phyloP scores from a whole-genome alignment of 2,329 filamentous ascomycete genomes.

The Scedosporium minutisporum region DNA sequence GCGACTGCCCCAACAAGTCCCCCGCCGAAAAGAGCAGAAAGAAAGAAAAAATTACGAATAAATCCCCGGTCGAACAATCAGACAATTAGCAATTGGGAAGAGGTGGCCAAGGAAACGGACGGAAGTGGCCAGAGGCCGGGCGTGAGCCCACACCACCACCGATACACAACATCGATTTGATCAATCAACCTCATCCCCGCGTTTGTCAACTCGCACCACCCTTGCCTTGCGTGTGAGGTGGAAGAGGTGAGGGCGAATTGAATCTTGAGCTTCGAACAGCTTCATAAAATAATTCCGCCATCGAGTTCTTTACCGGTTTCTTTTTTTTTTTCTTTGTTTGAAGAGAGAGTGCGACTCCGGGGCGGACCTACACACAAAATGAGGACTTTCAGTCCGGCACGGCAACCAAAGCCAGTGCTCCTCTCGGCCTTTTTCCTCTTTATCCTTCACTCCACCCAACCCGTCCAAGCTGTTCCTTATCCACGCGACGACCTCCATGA shows the following conservation, averaged over 20 bases:
- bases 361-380: background rate
- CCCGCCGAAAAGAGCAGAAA: background rate
- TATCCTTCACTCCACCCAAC: slow-evolving; percentile 20
- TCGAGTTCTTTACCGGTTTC: background rate
- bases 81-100: background rate
- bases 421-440: slow-evolving; percentile 25
- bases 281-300: background rate
- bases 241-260: background rate
- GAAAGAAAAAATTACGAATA: background rate
- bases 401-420: background rate
- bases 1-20: background rate
- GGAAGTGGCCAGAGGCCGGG: background rate
- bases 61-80: background rate
- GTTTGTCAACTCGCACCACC: background rate
- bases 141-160: background rate
- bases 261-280: background rate
- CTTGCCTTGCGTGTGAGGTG: background rate
- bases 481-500: slow-evolving; percentile 40
- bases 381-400: background rate
- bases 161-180: background rate
- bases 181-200: too few species aligned
- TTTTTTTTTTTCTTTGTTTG: background rate
- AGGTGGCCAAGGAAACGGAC: background rate
- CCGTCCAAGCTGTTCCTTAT: slow-evolving; percentile 33
- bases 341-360: background rate